A percentile compares a stretch with the other conserved stretches of the same genome.
Conservation (phyloP, 1,284 basidiomycete genomes). For the Coniferiporia sulphurascens region DNA sequence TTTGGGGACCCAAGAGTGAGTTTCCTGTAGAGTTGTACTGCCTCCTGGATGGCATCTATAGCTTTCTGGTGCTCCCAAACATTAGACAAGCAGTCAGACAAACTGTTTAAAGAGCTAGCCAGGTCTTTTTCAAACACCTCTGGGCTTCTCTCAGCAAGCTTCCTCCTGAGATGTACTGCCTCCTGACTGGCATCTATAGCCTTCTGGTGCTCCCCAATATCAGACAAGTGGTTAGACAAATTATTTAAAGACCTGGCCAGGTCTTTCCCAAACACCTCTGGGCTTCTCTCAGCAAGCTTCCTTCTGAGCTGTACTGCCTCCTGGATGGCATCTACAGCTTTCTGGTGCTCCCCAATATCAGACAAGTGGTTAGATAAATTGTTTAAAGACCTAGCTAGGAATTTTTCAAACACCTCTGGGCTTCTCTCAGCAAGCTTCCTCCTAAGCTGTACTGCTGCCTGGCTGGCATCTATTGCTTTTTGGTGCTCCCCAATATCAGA, state of each 20-base stretch:
- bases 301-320: neutral
- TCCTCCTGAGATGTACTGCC: too few relatives aligned
- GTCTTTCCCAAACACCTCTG: neutral
- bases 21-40: too few relatives aligned
- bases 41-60: too few relatives aligned
- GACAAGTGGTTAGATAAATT: neutral
- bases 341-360: neutral
- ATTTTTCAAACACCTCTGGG: neutral
- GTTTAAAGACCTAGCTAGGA: neutral
- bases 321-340: neutral
- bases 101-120: neutral
- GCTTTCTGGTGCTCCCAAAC: too few relatives aligned
- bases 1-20: neutral
- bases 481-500: too few relatives aligned
- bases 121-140: neutral
- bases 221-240: neutral
- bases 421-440: neutral
- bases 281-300: neutral
- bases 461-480: too few relatives aligned
- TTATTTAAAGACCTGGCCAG: constrained; percentile 3
- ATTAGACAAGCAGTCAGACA: neutral
- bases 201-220: too few relatives aligned
- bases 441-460: too few relatives aligned
- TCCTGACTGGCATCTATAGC: too few relatives aligned
- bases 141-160: neutral